Conservation (phyloP, 2,329 filamentous ascomycete genomes). For the Thelonectria olida region DNA sequence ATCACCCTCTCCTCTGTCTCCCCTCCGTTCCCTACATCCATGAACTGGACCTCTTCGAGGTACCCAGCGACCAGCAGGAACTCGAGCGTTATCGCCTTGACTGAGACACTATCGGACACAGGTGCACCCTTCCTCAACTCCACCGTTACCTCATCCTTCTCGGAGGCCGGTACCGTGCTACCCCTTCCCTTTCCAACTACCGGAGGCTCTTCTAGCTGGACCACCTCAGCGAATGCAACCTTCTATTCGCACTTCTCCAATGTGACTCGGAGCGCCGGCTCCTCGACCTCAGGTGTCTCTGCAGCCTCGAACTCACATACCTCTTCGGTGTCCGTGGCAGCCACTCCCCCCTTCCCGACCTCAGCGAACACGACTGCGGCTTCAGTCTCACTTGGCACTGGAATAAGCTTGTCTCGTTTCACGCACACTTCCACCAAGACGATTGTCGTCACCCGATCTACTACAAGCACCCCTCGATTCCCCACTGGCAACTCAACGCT, state of each 20-base stretch:
- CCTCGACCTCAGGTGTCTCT: background rate
- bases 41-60: background rate
- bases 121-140: background rate
- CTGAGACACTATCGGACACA: background rate
- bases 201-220: background rate
- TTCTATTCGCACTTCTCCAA: background rate
- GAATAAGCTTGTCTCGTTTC: background rate
- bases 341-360: background rate
- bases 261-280: background rate
- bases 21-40: background rate
- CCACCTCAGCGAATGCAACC: background rate
- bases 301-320: background rate
- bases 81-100: background rate
- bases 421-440: background rate
- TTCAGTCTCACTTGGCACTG: background rate
- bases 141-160: background rate
- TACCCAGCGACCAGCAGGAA: background rate
- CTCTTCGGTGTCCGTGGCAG: background rate
- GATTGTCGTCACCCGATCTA: background rate
- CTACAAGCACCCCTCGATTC: background rate
- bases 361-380: background rate
- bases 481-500: conserved; percentile 23
- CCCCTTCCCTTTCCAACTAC: background rate
- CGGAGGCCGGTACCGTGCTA: background rate
- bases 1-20: background rate